A percentile compares a stretch with the other conserved stretches of the same genome.
These are phyloP conservation scores for Thelephora terrestris DNA, from an alignment of 1,284 basidiomycete genomes.

Conservation along the genomic window DNA sequence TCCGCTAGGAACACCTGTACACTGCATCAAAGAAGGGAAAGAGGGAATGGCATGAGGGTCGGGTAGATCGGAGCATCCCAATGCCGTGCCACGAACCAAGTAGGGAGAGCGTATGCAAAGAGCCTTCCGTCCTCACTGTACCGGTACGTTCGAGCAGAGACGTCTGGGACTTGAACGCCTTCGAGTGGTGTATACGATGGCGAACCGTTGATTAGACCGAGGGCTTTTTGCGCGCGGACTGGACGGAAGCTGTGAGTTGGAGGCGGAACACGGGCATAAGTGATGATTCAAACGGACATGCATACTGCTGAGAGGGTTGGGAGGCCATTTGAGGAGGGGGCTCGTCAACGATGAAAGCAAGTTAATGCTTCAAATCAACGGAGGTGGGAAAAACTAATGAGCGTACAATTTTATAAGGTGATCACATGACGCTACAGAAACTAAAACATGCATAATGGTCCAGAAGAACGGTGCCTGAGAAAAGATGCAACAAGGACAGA, in stretches of 20 bases:
- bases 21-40: conserved; percentile 25
- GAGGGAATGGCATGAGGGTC: not conserved
- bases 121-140: conserved; percentile 87
- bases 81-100: conserved; percentile 38
- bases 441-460: not conserved
- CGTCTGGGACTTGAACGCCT: conserved; percentile 60
- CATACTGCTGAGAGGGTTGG: conserved; percentile 63
- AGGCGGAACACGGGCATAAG: conserved; percentile 6
- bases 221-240: conserved; percentile 91
- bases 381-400: conserved; percentile 10
- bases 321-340: conserved; percentile 41
- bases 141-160: conserved; percentile 62
- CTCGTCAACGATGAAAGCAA: conserved; percentile 47
- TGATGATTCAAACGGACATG: conserved; percentile 46
- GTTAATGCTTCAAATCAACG: conserved; percentile 55
- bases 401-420: not conserved
- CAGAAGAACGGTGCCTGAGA: not conserved
- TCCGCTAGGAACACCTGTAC: conserved; percentile 73
- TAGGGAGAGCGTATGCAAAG: conserved; percentile 76
- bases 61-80: not conserved
- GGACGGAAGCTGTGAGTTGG: conserved; percentile 10
- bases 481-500: too few species aligned
- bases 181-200: conserved; percentile 66
- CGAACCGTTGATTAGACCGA: conserved; percentile 76
- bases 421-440: too few species aligned